Base-by-base conservation (phyloP, 805 yeast genomes). In the Monosporozyma unispora region DNA sequence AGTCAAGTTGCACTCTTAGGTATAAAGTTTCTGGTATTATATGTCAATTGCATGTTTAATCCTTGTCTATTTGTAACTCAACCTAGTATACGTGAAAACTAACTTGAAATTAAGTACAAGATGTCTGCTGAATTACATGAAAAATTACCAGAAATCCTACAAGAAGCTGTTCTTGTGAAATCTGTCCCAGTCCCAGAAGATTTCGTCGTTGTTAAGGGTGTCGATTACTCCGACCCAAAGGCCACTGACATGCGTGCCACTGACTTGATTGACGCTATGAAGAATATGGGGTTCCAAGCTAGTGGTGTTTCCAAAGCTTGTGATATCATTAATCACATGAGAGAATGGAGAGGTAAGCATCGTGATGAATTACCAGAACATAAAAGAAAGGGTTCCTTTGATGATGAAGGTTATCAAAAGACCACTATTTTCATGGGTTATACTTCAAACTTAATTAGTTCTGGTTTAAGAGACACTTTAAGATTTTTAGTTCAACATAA, bases 221-320 rank as follows among this genome's bases (percentile, higher is more conserved):
- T 93, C 46, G 97, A 93, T 69, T 93, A 91, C 70, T 82, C 91
- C 44, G 76, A 81, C 58, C 83, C 85, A 40, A 79, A 77, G 47
- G 85, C 91, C 49, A 78, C 77, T 57, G 80, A 90, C 68, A 80
- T 87, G 78, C 73, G 76, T 43, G 99, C 98, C 40, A 74, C 76
- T 12, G 90, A 87, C 60, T 73, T 93, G 56, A 77, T 93, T 54
- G 73, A 72, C 31, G 79, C 91, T 29, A 93, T 95, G 99, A 81
- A 74, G 59, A 81, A 81, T 37, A 93, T 95, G 97, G 99, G 99
- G 7, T 93, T 91, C 74, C 99, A 93, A 72, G 99, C 95, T 9
- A 79, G 90, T 7, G 77, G 91, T 6, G 76, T 93, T 44, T 82
- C 89, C 29, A 75, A 81, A 57, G 97, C 96, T 2, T 89, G 97